Evolutionary conservation across 768 basidiomycete species (phyloP).

Genomic region (Favolaschia claudopus): DNA sequence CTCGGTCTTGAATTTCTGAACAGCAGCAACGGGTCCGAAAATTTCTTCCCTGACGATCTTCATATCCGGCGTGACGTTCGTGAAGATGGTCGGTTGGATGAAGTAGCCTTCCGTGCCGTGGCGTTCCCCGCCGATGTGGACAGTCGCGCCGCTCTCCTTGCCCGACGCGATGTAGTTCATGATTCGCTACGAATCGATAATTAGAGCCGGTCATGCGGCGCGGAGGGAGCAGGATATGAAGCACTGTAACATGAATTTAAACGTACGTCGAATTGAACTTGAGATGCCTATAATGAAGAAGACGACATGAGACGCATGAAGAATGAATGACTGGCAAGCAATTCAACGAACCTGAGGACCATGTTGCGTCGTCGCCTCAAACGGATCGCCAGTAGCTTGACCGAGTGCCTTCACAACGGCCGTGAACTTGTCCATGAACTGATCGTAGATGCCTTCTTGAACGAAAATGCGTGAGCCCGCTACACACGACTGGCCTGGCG

Average conservation of each 20-base stretch:
- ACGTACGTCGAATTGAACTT: constrained; percentile 75
- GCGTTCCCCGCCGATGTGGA: constrained; percentile 66
- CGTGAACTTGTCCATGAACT: constrained; percentile 71
- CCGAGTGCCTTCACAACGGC: constrained; percentile 60
- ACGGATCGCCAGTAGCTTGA: constrained; percentile 70
- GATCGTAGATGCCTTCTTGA: constrained; percentile 79
- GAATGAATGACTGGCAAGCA: too few relatives aligned
- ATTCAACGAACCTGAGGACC: constrained; percentile 56
- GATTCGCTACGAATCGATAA: constrained; percentile 54
- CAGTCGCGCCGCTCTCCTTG: constrained; percentile 69
- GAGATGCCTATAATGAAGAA: constrained; percentile 63
- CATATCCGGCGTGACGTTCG: constrained; percentile 67
- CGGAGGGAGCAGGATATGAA: background rate
- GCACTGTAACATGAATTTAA: constrained; percentile 8
- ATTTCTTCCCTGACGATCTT: constrained; percentile 75
- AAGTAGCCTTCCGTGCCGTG: constrained; percentile 67
- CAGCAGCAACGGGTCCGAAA: constrained; percentile 76
- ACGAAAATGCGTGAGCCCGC: constrained; percentile 89
- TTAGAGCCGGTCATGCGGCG: background rate
- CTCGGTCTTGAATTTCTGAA: constrained; percentile 71
- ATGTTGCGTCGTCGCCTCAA: constrained; percentile 63
- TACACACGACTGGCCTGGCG: constrained; percentile 76
- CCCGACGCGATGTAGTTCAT: constrained; percentile 76
- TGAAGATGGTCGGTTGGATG: constrained; percentile 74
- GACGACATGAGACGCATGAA: background rate